Conservation (phyloP, 106 monocot species). For the Dendrobium chrysotoxum region DNA sequence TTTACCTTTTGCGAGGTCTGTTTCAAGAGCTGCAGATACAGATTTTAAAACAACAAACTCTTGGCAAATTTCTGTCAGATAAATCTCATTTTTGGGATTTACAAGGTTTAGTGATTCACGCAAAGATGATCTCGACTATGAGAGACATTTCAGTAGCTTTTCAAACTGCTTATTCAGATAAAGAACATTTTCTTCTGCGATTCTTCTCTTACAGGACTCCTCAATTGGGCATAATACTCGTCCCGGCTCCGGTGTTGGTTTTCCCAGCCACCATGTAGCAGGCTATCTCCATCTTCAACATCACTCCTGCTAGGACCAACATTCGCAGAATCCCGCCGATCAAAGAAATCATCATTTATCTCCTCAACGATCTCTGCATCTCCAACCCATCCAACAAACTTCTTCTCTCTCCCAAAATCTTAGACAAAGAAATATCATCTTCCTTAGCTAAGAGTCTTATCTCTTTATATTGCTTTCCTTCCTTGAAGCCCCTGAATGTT, state of each 20-base stretch:
- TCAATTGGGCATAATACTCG: constrained; percentile 15
- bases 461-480: too few species aligned
- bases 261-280: too few species aligned
- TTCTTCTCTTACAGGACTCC: constrained; percentile 19
- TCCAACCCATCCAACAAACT: not conserved
- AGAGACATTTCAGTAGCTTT: constrained; percentile 16
- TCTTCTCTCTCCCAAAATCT: not conserved
- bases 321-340: not conserved
- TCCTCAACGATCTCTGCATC: not conserved
- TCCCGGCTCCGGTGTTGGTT: not conserved
- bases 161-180: constrained; percentile 24
- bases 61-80: constrained; percentile 24
- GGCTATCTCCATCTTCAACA: not conserved
- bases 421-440: too few species aligned
- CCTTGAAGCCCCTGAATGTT: not conserved
- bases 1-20: constrained; percentile 28
- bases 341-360: not conserved
- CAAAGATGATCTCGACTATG: constrained; percentile 10
- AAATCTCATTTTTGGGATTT: constrained; percentile 14
- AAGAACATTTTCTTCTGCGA: constrained; percentile 21
- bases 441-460: too few species aligned
- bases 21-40: constrained; percentile 36
- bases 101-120: constrained; percentile 6
- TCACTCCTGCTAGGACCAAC: not conserved
- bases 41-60: constrained; percentile 22